These are phyloP conservation scores for Claviceps citrina DNA, from an alignment of 2,329 filamentous ascomycete species.

Conservation along the genomic window DNA sequence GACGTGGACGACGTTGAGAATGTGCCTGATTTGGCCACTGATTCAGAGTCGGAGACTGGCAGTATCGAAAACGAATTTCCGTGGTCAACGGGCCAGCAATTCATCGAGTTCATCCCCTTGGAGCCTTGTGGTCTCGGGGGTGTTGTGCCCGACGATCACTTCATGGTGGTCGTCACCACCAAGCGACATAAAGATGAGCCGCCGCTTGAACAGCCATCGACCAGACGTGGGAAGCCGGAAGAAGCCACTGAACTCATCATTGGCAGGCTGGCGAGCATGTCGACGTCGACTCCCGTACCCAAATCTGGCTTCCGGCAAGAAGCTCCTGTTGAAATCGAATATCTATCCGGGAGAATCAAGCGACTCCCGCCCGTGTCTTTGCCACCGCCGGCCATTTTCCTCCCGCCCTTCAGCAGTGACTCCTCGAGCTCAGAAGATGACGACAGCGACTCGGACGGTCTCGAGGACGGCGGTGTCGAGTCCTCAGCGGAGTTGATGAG, in stretches of 20 bases:
- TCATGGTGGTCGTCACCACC: slow-evolving; percentile 39
- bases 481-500: slow-evolving; percentile 19
- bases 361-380: slow-evolving; percentile 32
- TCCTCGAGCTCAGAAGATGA: slow-evolving; percentile 20
- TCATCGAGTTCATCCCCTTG: slow-evolving; percentile 24
- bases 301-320: background rate
- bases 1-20: slow-evolving; percentile 15
- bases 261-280: slow-evolving; percentile 25
- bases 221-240: slow-evolving; percentile 8
- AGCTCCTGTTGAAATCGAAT: slow-evolving; percentile 26
- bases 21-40: slow-evolving; percentile 18
- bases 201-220: background rate
- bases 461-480: slow-evolving; percentile 14
- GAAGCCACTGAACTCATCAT: slow-evolving; percentile 26
- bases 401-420: slow-evolving; percentile 30
- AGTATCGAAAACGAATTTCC: slow-evolving; percentile 29
- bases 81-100: slow-evolving; percentile 30
- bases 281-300: slow-evolving; percentile 21
- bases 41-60: slow-evolving; percentile 20
- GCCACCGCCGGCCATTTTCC: slow-evolving; percentile 37
- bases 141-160: slow-evolving; percentile 48
- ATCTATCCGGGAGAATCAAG: slow-evolving; percentile 27
- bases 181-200: slow-evolving; percentile 20
- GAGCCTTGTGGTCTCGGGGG: slow-evolving; percentile 45
- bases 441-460: slow-evolving; percentile 13